Evolutionary conservation across 2,329 filamentous ascomycete genomes (phyloP).

Genomic region (Grosmannia penicillata): DNA sequence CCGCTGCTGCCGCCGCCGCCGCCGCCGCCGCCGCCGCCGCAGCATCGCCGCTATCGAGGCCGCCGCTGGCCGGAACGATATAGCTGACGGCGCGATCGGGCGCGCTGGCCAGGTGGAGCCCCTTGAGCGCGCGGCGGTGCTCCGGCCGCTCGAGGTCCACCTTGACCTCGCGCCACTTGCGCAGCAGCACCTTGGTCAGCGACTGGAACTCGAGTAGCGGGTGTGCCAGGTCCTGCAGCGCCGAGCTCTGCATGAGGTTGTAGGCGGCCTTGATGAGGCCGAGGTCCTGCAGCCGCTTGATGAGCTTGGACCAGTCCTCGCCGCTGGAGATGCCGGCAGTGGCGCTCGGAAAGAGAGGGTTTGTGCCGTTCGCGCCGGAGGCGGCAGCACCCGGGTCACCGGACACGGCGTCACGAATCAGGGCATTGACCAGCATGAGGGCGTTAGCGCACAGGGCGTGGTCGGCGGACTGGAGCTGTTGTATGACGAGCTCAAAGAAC

Average conservation of each 20-base stretch:
- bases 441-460: conserved; percentile 93
- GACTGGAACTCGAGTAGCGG: conserved; percentile 88
- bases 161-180: conserved; percentile 74
- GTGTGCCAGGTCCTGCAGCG: conserved; percentile 77
- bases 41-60: conserved; percentile 15
- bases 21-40: conserved; percentile 8
- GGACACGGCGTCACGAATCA: conserved; percentile 83
- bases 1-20: conserved; percentile 18
- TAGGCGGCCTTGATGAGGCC: conserved; percentile 89
- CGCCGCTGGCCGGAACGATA: conserved; percentile 9
- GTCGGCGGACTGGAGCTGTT: conserved; percentile 81
- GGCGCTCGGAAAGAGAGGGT: too few species aligned
- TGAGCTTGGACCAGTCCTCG: conserved; percentile 88
- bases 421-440: conserved; percentile 83
- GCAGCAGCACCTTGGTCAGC: conserved; percentile 72
- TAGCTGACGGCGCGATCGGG: conserved; percentile 35
- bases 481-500: conserved; percentile 88
- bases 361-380: conserved; percentile 5
- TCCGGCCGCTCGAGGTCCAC: conserved; percentile 80
- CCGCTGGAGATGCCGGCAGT: conserved; percentile 19
- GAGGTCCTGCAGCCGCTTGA: conserved; percentile 83
- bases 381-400: conserved; percentile 31
- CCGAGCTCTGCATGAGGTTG: conserved; percentile 84
- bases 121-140: conserved; percentile 74
- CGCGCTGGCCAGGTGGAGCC: conserved; percentile 69